Evolutionary conservation across 1,139 yeast genomes (phyloP).

Genomic region (Nakaseomyces nivariensis): DNA sequence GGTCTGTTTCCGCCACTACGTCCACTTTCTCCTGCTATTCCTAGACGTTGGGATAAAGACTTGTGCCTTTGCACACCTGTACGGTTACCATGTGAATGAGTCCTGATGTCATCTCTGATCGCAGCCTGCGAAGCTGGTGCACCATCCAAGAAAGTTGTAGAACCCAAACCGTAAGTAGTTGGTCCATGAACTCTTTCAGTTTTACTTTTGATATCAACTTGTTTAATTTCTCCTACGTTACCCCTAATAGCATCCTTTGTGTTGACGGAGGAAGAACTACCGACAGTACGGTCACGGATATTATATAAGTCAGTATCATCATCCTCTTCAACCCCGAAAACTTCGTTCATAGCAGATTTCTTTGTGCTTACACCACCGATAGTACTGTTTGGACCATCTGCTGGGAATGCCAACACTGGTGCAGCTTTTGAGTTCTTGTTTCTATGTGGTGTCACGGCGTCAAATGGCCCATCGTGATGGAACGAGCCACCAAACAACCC

Average conservation of each 20-base stretch:
- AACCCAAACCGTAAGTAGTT: conserved; percentile 78
- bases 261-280: conserved; percentile 4
- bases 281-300: conserved; percentile 72
- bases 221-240: conserved; percentile 41
- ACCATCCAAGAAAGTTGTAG: conserved; percentile 88
- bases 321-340: conserved; percentile 21
- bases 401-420: conserved; percentile 92
- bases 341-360: conserved; percentile 28
- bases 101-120: conserved; percentile 31
- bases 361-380: conserved; percentile 48
- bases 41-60: conserved; percentile 60
- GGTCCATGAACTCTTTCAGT: conserved; percentile 75
- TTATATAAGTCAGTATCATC: conserved; percentile 27
- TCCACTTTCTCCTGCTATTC: conserved; percentile 25
- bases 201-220: conserved; percentile 62
- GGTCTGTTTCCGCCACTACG: neutral
- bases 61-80: conserved; percentile 59
- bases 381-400: conserved; percentile 86
- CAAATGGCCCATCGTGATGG: conserved; percentile 98
- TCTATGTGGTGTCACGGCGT: conserved; percentile 95
- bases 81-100: conserved; percentile 10
- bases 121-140: conserved; percentile 76
- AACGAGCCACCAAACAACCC: conserved; percentile 92
- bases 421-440: conserved; percentile 73
- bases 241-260: conserved; percentile 36